phyloP scores from a whole-genome alignment of 108 stramenopile species.

The Cyclotella sp. region DNA sequence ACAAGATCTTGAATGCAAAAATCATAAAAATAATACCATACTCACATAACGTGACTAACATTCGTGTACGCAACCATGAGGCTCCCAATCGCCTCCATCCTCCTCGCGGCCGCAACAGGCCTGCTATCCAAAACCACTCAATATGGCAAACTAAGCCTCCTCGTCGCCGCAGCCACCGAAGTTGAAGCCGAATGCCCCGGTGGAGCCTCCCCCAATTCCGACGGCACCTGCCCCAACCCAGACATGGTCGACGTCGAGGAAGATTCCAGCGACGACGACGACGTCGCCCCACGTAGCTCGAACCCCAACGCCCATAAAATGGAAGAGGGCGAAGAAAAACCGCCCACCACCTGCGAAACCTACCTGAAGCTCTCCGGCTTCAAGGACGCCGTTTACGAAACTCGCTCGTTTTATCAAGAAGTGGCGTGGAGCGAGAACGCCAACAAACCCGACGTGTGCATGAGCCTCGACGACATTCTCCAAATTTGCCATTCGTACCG shows the following conservation, averaged over 20 bases:
- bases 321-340: constrained; percentile 55
- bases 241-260: constrained; percentile 19
- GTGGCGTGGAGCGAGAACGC: constrained; percentile 54
- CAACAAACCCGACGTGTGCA: constrained; percentile 68
- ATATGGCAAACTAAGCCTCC: not conserved
- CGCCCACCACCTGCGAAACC: constrained; percentile 50
- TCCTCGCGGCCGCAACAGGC: constrained; percentile 35
- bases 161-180: constrained; percentile 8
- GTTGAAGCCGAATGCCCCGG: constrained; percentile 34
- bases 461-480: constrained; percentile 73
- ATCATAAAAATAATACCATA: not conserved
- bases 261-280: constrained; percentile 31
- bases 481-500: constrained; percentile 83
- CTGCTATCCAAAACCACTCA: constrained; percentile 15
- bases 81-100: constrained; percentile 41
- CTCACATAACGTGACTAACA: not conserved
- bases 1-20: not conserved
- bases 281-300: constrained; percentile 9
- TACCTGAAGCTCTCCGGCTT: constrained; percentile 54
- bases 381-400: constrained; percentile 52
- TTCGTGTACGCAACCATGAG: constrained; percentile 24
- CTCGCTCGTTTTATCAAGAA: constrained; percentile 47
- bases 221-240: constrained; percentile 41
- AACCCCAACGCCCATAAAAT: constrained; percentile 52
- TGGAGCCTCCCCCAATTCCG: constrained; percentile 24